These are phyloP conservation scores for Fusarium sp. DNA, from an alignment of 2,329 filamentous ascomycete genomes.

Conservation along the genomic window DNA sequence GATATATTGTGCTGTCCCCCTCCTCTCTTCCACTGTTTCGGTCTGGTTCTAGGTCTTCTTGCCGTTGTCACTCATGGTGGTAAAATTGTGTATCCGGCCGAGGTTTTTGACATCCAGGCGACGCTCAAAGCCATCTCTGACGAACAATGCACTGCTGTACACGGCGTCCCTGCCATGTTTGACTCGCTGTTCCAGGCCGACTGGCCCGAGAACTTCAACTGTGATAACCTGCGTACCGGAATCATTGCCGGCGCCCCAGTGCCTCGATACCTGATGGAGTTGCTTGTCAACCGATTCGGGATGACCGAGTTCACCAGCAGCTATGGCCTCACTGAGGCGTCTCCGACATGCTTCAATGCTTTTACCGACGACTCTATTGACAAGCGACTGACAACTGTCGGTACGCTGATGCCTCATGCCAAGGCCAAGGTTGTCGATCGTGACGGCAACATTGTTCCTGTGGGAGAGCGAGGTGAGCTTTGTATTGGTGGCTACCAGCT, in stretches of 20 bases:
- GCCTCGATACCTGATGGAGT: constrained; percentile 77
- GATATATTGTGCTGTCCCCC: constrained; percentile 83
- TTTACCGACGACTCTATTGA: constrained; percentile 76
- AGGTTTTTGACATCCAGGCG: constrained; percentile 74
- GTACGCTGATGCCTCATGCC: constrained; percentile 78
- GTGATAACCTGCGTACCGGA: constrained; percentile 71
- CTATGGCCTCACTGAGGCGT: constrained; percentile 80
- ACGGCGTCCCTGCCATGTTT: constrained; percentile 88
- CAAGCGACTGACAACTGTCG: constrained; percentile 74
- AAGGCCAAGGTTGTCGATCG: constrained; percentile 80
- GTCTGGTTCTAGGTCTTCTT: constrained; percentile 78
- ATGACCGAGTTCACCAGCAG: constrained; percentile 79
- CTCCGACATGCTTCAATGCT: constrained; percentile 82
- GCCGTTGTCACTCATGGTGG: constrained; percentile 77
- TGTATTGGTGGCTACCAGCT: constrained; percentile 82
- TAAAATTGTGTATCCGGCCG: constrained; percentile 78
- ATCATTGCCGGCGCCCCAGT: constrained; percentile 84
- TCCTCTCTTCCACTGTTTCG: constrained; percentile 87
- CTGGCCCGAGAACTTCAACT: constrained; percentile 53
- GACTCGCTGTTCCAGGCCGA: constrained; percentile 67
- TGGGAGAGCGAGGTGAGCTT: constrained; percentile 76
- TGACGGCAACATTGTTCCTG: constrained; percentile 70
- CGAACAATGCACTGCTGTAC: constrained; percentile 76
- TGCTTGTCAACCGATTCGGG: constrained; percentile 73
- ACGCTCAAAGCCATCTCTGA: constrained; percentile 73